phyloP scores from a whole-genome alignment of 169 alveolate genomes.

The Eimeria acervulina region DNA sequence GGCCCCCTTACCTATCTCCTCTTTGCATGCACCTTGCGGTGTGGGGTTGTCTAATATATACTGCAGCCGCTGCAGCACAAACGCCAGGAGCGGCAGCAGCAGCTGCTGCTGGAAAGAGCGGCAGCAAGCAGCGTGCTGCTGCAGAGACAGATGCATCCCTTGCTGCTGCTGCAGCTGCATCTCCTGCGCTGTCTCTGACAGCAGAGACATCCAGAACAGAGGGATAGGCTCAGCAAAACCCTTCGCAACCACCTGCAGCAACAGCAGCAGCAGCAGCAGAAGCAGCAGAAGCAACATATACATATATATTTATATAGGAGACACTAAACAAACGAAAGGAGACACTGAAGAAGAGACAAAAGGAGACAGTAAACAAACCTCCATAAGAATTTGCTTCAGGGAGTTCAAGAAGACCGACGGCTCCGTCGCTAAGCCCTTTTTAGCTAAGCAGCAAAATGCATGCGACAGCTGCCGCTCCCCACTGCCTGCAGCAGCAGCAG shows the following conservation, averaged over 20 bases:
- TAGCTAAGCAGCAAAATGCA: constrained; percentile 61
- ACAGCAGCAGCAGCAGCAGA: constrained; percentile 66
- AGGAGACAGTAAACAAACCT: background rate
- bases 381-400: background rate
- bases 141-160: constrained; percentile 36
- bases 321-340: too few relatives aligned
- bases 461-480: constrained; percentile 67
- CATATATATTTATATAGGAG: background rate
- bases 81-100: constrained; percentile 61
- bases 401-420: background rate
- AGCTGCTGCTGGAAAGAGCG: constrained; percentile 35
- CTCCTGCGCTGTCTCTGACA: constrained; percentile 61
- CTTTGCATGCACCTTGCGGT: background rate
- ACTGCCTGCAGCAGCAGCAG: constrained; percentile 56
- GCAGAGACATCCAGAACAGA: constrained; percentile 38
- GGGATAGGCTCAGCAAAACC: constrained; percentile 28
- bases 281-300: background rate
- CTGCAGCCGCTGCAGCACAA: constrained; percentile 72
- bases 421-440: constrained; percentile 48
- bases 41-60: background rate
- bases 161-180: constrained; percentile 71
- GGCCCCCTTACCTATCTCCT: constrained; percentile 17
- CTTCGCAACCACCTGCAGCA: constrained; percentile 45
- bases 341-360: too few relatives aligned
- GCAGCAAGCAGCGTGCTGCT: constrained; percentile 45